Evolutionary conservation across 2,329 filamentous ascomycete species (phyloP).

Genomic region (Ophiobolus disseminans): DNA sequence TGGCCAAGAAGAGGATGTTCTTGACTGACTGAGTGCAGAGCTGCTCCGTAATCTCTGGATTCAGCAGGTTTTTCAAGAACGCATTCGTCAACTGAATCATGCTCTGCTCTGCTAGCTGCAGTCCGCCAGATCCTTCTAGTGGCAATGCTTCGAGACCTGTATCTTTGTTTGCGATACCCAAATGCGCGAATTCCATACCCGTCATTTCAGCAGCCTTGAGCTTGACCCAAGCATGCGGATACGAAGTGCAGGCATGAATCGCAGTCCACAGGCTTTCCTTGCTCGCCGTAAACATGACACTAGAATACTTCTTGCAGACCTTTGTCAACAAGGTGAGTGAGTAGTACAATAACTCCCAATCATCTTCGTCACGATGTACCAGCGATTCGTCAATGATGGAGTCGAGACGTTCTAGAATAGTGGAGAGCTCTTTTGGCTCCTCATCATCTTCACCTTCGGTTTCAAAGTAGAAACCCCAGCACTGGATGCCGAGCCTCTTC

Average conservation of each 20-base stretch:
- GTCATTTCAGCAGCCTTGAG: slow-evolving; percentile 76
- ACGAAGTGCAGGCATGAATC: slow-evolving; percentile 72
- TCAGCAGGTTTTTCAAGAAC: slow-evolving; percentile 67
- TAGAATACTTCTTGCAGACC: slow-evolving; percentile 71
- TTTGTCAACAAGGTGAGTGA: slow-evolving; percentile 73
- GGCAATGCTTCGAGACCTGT: slow-evolving; percentile 63
- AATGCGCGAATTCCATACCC: slow-evolving; percentile 79
- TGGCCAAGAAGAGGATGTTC: slow-evolving; percentile 82
- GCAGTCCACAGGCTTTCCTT: slow-evolving; percentile 73
- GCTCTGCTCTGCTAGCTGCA: slow-evolving; percentile 69
- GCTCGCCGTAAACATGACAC: slow-evolving; percentile 66
- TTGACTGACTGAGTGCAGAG: slow-evolving; percentile 81
- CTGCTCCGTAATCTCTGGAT: slow-evolving; percentile 70
- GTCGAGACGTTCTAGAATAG: slow-evolving; percentile 60
- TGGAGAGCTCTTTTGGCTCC: slow-evolving; percentile 69
- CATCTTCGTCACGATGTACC: slow-evolving; percentile 60
- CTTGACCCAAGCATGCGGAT: slow-evolving; percentile 77
- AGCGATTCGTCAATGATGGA: slow-evolving; percentile 61
- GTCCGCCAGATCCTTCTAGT: slow-evolving; percentile 72
- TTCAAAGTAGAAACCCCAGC: slow-evolving; percentile 84
- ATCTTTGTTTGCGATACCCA: slow-evolving; percentile 69
- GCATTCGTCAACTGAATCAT: slow-evolving; percentile 66
- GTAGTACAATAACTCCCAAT: slow-evolving; percentile 77
- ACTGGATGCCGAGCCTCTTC: slow-evolving; percentile 75
- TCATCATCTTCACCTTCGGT: slow-evolving; percentile 59